Evolutionary conservation across 306 rosid species (phyloP).

Genomic region (Dalbergia cochinchinensis): DNA sequence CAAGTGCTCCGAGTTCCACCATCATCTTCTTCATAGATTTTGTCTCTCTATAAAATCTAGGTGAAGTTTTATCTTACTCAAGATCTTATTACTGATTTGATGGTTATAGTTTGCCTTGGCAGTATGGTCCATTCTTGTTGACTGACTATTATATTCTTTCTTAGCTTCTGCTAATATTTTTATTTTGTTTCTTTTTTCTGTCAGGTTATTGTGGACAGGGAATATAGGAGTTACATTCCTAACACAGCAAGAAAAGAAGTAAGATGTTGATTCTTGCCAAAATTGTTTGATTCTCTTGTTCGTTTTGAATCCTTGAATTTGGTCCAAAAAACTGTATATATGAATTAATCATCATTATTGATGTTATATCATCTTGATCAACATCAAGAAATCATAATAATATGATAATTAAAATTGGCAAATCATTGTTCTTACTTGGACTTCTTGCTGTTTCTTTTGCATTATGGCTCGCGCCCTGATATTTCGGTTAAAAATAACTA

Average conservation of each 20-base stretch:
- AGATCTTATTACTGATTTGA: slow-evolving; percentile 13
- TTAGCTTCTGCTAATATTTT: slow-evolving; percentile 38
- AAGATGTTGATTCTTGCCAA: slow-evolving; percentile 47
- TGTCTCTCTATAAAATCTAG: slow-evolving; percentile 44
- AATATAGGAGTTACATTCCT: slow-evolving; percentile 42
- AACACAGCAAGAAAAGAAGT: slow-evolving; percentile 41
- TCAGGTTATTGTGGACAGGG: slow-evolving; percentile 45
- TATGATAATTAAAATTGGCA: slow-evolving; percentile 20
- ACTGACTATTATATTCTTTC: slow-evolving; percentile 21
- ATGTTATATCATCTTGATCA: slow-evolving; percentile 17
- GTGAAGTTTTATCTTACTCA: slow-evolving; percentile 20
- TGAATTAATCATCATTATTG: slow-evolving; percentile 9
- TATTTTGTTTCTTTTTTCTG: slow-evolving; percentile 23
- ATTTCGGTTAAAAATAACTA: not conserved
- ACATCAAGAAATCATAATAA: slow-evolving; percentile 26
- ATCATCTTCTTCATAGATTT: slow-evolving; percentile 54
- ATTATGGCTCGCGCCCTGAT: not conserved
- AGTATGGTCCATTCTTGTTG: not conserved
- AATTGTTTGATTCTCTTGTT: slow-evolving; percentile 29
- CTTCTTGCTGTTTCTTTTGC: not conserved
- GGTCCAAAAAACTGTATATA: slow-evolving; percentile 42
- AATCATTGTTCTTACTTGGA: slow-evolving; percentile 24
- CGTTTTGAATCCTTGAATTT: slow-evolving; percentile 36
- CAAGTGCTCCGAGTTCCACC: slow-evolving; percentile 77
- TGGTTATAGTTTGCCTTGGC: not conserved